Evolutionary conservation across 2,329 filamentous ascomycete species (phyloP), one percentile per base, ranked within the genome.

Genomic region (Trichoderma guizhouense): DNA sequence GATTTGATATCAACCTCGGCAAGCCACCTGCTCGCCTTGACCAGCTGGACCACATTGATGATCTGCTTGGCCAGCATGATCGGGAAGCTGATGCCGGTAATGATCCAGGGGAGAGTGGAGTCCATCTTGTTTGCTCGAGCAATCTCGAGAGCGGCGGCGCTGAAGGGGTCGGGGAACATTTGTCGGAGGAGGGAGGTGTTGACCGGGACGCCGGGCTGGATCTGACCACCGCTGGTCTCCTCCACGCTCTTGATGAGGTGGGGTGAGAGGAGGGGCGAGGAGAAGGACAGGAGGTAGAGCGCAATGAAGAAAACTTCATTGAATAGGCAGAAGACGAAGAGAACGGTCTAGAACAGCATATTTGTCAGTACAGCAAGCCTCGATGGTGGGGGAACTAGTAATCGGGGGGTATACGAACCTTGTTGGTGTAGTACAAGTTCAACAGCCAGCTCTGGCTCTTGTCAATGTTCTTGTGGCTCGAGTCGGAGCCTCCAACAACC

Each of bases 231-330:
- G 69, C 79, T 80, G 57, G 85, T 83, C 68, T 86, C 84, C 74
- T 90, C 87, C 53, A 90, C 85, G 14, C 89, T 85, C 77, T 89
- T 85, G 74, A 91, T 90, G 67, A 98, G 91, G 72, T 93, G 93
- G 1, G 96, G 95, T 2, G 94, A 96, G 70, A 98, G 89, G 47
- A 91, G 89, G 2, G 95, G 95, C 71, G 93, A 97, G 72, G 93
- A 97, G 87, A 99, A 99, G 78, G 95, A 98, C 72, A 99, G 91
- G 69, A 99, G 92, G 85, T 99, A 99, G 74, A 99, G 90, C 34
- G 94, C 95, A 80, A 99, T 98, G 87, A 99, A 99, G 88, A 98
- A 99, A 75, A 95, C 84, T 83, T 99, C 96, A 82, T 99, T 99
- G 76, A 97, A 84, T 72, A 90, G 87, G 86, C 96, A 99, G 83